Percentiles rank a stretch among this genome's conserved stretches.
These are phyloP conservation scores for Piper betle DNA, from an alignment of 164 flowering plant species.

Conservation along the genomic window DNA sequence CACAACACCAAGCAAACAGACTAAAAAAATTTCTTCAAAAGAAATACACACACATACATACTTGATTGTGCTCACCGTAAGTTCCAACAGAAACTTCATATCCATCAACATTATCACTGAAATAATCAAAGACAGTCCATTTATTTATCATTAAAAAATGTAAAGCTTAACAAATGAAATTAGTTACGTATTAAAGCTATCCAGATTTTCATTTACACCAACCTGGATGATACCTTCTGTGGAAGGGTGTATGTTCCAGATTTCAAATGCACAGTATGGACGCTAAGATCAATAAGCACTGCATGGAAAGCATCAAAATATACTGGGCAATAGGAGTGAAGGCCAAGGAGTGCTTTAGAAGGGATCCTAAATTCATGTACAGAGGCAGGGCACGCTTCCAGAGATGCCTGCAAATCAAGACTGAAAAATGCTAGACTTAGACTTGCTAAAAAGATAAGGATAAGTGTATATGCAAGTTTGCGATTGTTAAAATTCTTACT, in stretches of 20 bases:
- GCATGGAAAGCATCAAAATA: slow-evolving; percentile 87
- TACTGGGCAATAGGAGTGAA: slow-evolving; percentile 95
- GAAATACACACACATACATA: slow-evolving; percentile 18
- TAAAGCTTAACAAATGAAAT: neutral
- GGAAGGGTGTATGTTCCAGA: slow-evolving; percentile 25
- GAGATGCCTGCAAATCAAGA: slow-evolving; percentile 37
- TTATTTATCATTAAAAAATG: slow-evolving; percentile 2
- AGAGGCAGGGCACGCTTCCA: slow-evolving; percentile 56
- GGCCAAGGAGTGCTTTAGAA: slow-evolving; percentile 85
- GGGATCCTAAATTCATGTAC: slow-evolving; percentile 92
- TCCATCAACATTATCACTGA: slow-evolving; percentile 27
- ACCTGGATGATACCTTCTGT: slow-evolving; percentile 75
- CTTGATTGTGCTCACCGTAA: slow-evolving; percentile 31
- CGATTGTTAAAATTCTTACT: neutral
- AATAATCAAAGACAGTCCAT: slow-evolving; percentile 5
- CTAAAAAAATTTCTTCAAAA: neutral
- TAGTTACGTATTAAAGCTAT: neutral
- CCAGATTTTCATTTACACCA: slow-evolving; percentile 15
- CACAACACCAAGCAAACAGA: no score
- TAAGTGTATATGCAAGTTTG: neutral
- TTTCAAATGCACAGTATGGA: slow-evolving; percentile 59
- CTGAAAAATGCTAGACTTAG: slow-evolving; percentile 20
- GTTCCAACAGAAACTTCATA: slow-evolving; percentile 20
- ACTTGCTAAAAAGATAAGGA: neutral
- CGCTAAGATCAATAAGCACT: slow-evolving; percentile 69